A percentile compares a stretch with the other conserved stretches of the same genome.
These are phyloP conservation scores for Triticum timopheevii DNA, from an alignment of 176 grass and related monocot genomes.

Conservation along the genomic window DNA sequence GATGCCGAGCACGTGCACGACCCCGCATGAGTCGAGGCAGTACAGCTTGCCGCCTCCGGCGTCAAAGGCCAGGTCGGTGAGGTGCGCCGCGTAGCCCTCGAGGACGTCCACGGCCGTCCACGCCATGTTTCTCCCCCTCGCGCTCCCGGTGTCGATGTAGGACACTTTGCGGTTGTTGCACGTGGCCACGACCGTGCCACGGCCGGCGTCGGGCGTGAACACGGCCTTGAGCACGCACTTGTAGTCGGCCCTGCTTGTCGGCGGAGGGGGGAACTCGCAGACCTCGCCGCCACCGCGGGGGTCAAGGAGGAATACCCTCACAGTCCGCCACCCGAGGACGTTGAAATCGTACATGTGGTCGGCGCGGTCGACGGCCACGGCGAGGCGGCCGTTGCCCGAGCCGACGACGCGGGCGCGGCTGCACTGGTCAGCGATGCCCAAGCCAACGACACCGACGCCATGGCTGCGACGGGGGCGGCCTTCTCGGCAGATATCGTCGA, in stretches of 20 bases:
- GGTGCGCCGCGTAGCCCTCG: rapidly evolving
- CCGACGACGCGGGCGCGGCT: neutral
- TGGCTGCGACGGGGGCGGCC: too few relatives aligned
- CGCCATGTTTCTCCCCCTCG: neutral
- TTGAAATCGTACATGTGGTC: too few relatives aligned
- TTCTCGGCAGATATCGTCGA: neutral
- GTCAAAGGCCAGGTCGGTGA: constrained; percentile 13
- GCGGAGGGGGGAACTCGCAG: neutral
- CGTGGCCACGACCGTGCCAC: neutral
- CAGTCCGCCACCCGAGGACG: neutral
- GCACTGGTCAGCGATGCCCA: neutral
- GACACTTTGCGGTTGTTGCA: neutral
- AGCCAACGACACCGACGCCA: neutral
- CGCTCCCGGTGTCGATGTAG: neutral
- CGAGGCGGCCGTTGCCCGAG: neutral
- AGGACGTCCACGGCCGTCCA: neutral
- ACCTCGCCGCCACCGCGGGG: neutral
- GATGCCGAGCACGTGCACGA: neutral
- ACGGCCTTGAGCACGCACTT: neutral
- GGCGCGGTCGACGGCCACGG: neutral
- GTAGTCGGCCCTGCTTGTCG: neutral
- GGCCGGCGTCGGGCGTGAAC: neutral
- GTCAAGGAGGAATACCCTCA: neutral
- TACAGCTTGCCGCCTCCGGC: neutral
- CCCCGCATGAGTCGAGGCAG: neutral